Percentiles rank a stretch among this genome's conserved stretches.
These are phyloP conservation scores for Trichothecium sympodiale DNA, from an alignment of 2,329 filamentous ascomycete genomes.

Conservation along the genomic window DNA sequence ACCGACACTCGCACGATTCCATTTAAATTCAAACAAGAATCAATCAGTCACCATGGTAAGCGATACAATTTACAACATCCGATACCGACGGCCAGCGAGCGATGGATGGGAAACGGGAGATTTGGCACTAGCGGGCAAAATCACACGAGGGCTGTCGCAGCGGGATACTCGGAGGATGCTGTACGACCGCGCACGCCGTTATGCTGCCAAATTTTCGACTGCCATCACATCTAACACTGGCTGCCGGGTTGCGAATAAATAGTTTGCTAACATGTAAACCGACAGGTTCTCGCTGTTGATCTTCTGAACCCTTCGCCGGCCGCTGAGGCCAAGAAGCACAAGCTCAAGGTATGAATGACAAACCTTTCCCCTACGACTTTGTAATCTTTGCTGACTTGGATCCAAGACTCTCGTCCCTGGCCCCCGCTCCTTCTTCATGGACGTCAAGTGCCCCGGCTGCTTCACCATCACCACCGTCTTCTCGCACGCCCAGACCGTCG, in stretches of 20 bases:
- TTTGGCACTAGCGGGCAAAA: too few species aligned
- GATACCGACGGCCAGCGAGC: too few species aligned
- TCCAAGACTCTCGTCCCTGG: conserved; percentile 80
- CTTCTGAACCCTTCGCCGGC: conserved; percentile 97
- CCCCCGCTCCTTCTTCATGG: conserved; percentile 99
- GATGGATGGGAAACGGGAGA: too few species aligned
- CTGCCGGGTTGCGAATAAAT: background rate
- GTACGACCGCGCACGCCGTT: background rate
- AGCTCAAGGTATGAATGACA: conserved; percentile 99
- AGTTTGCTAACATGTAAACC: conserved; percentile 34
- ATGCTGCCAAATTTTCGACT: background rate
- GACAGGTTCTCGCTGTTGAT: conserved; percentile 98
- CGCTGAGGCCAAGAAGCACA: conserved; percentile 99
- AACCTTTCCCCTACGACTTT: conserved; percentile 6
- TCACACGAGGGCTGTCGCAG: too few species aligned
- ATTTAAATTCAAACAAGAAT: conserved; percentile 28
- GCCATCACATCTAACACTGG: background rate
- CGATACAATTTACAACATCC: conserved; percentile 12
- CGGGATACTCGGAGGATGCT: background rate
- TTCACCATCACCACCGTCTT: conserved; percentile 99
- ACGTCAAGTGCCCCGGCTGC: conserved; percentile 99
- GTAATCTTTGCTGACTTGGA: conserved; percentile 9
- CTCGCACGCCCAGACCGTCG: conserved; percentile 99
- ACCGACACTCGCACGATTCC: conserved; percentile 34
- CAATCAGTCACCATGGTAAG: conserved; percentile 63